phyloP scores from a whole-genome alignment of 148 eudicot species.

The Mesembryanthemum crystallinum region DNA sequence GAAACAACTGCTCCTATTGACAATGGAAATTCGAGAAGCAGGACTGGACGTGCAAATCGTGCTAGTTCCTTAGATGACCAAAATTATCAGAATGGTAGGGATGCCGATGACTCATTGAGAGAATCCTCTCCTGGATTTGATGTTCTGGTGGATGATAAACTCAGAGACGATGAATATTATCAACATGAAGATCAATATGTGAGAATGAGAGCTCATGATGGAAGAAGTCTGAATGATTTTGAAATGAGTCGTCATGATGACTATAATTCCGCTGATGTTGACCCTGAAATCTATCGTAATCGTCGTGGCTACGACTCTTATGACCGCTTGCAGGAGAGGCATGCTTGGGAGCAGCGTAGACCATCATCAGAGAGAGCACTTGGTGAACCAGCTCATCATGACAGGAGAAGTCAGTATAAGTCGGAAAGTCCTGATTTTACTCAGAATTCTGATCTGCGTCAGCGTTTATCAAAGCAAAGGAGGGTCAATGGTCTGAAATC shows the following conservation, averaged over 20 bases:
- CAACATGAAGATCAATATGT: constrained; percentile 58
- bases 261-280: constrained; percentile 42
- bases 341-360: constrained; percentile 51
- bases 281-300: constrained; percentile 48
- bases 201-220: constrained; percentile 45
- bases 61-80: constrained; percentile 42
- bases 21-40: constrained; percentile 42
- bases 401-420: constrained; percentile 51
- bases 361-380: constrained; percentile 48
- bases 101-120: constrained; percentile 66
- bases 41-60: constrained; percentile 39
- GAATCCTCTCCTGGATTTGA: constrained; percentile 97
- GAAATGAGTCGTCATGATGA: constrained; percentile 46
- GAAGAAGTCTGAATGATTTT: constrained; percentile 51
- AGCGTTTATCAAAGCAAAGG: constrained; percentile 65
- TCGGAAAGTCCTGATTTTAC: constrained; percentile 38
- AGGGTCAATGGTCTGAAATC: constrained; percentile 68
- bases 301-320: constrained; percentile 49
- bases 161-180: constrained; percentile 59
- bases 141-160: constrained; percentile 90
- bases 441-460: constrained; percentile 62
- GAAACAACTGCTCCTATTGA: constrained; percentile 28
- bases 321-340: constrained; percentile 46
- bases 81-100: constrained; percentile 44
- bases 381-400: constrained; percentile 36